Percentiles rank a stretch among this genome's conserved stretches.
Conservation (phyloP, 768 basidiomycete species). For the Hygrophoropsis aurantiaca region DNA sequence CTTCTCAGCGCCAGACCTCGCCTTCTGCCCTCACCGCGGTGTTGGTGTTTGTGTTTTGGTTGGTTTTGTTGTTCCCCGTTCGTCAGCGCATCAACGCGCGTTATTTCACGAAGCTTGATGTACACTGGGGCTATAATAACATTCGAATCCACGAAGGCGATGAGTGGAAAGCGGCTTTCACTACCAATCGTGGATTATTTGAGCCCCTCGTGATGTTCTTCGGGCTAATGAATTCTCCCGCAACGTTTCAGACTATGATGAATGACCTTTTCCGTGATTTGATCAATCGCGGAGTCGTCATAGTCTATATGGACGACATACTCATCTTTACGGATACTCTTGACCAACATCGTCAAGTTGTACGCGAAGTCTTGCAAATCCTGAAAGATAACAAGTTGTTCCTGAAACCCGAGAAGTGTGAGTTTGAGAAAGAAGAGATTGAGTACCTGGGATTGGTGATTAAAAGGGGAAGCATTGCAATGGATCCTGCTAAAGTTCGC, state of each 20-base stretch:
- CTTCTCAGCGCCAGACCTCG: too few species aligned
- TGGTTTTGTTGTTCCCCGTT: too few species aligned
- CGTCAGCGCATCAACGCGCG: too few species aligned
- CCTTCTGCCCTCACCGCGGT: too few species aligned
- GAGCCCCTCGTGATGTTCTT: conserved; percentile 40
- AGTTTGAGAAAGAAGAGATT: conserved; percentile 17
- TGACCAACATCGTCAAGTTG: conserved; percentile 16
- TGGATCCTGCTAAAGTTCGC: conserved; percentile 7
- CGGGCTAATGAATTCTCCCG: conserved; percentile 38
- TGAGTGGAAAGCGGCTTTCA: conserved; percentile 46
- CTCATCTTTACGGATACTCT: conserved; percentile 35
- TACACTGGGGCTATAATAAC: too few species aligned
- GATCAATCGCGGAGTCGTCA: conserved; percentile 35
- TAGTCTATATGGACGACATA: conserved; percentile 45
- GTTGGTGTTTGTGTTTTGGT: too few species aligned
- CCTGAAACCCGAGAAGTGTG: conserved; percentile 37
- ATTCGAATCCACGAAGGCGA: conserved; percentile 38
- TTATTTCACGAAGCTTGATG: too few species aligned
- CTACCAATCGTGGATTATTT: conserved; percentile 35
- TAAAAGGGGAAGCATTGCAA: not conserved
- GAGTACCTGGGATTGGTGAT: not conserved
- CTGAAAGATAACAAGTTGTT: conserved; percentile 28
- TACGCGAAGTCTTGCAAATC: conserved; percentile 15
- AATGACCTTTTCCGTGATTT: conserved; percentile 37
- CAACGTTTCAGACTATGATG: conserved; percentile 44